phyloP scores from a whole-genome alignment of 129 eudicot species.

The sunflower (Helianthus annuus) region HanXRQr2.0-SUNRISE NC_035446.2:154794647-154795146 shows the following conservation, averaged over 20 bases:
- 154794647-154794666: no score
- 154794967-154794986: slow-evolving; percentile 35
- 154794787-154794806: no score
- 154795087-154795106: not conserved
- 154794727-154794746: slow-evolving; percentile 4
- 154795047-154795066: slow-evolving; percentile 44
- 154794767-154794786: slow-evolving; percentile 67
- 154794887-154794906: no score
- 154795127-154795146: not conserved
- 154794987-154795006: slow-evolving; percentile 83
- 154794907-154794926: not conserved
- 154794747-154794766: slow-evolving; percentile 73
- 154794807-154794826: slow-evolving; percentile 65
- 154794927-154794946: slow-evolving; percentile 45
- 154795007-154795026: slow-evolving; percentile 73
- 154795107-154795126: not conserved
- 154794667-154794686: not conserved
- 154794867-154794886: no score
- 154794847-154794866: no score
- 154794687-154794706: not conserved
- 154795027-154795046: slow-evolving; percentile 58
- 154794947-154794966: slow-evolving; percentile 42
- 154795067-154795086: not conserved
- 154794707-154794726: not conserved
- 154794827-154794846: slow-evolving; percentile 64